These are phyloP conservation scores for Wickerhamomyces xylosicus DNA, from an alignment of 805 yeast genomes.

Conservation along the genomic window DNA sequence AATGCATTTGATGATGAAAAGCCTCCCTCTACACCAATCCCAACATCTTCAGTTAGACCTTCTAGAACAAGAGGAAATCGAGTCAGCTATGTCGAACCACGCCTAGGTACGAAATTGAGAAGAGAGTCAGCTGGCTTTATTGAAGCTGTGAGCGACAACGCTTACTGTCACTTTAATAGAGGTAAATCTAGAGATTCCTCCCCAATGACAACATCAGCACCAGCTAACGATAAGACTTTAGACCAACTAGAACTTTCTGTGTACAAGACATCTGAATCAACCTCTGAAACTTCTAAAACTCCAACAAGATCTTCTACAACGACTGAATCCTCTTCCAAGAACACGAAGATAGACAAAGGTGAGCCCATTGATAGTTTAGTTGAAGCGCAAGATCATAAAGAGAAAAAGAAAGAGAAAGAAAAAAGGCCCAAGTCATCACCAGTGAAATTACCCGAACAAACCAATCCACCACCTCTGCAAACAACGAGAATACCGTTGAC, in stretches of 20 bases:
- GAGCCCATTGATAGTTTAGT: too few relatives aligned
- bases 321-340: slow-evolving; percentile 8
- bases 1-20: slow-evolving; percentile 26
- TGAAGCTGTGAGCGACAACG: slow-evolving; percentile 39
- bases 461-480: too few relatives aligned
- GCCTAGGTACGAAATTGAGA: slow-evolving; percentile 59
- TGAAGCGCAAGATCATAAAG: too few relatives aligned
- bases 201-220: not conserved
- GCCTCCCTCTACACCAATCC: slow-evolving; percentile 20
- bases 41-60: slow-evolving; percentile 19
- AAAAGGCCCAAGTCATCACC: too few relatives aligned
- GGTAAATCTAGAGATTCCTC: not conserved
- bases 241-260: too few relatives aligned
- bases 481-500: slow-evolving; percentile 18
- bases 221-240: too few relatives aligned
- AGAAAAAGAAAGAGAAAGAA: too few relatives aligned
- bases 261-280: not conserved
- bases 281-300: not conserved
- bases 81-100: slow-evolving; percentile 59
- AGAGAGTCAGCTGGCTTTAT: slow-evolving; percentile 48
- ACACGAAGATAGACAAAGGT: too few relatives aligned
- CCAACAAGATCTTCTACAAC: slow-evolving; percentile 3
- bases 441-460: too few relatives aligned
- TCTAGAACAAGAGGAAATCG: slow-evolving; percentile 45
- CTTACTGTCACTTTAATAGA: slow-evolving; percentile 2